Evolutionary conservation across 1,139 yeast genomes (phyloP).

Genomic region (Kodamaea sp.): DNA sequence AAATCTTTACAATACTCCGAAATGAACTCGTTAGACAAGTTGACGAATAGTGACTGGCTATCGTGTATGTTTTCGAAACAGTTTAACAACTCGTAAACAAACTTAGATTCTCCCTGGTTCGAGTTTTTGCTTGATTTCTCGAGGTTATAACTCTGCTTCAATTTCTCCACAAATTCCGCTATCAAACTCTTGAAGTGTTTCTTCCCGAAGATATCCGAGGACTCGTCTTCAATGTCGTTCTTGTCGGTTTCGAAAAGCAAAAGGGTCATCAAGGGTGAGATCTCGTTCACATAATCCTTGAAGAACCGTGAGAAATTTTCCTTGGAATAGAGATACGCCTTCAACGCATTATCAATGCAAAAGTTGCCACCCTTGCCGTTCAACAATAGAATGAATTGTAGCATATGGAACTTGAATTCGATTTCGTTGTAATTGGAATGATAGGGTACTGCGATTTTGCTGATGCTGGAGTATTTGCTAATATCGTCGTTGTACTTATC

Average conservation of each 20-base stretch:
- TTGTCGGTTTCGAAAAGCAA: slow-evolving; percentile 34
- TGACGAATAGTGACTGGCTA: slow-evolving; percentile 33
- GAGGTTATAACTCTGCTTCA: slow-evolving; percentile 26
- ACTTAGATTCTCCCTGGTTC: slow-evolving; percentile 28
- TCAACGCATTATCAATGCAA: slow-evolving; percentile 17
- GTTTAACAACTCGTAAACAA: slow-evolving; percentile 43
- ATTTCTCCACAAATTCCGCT: slow-evolving; percentile 24
- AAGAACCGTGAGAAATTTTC: slow-evolving; percentile 51
- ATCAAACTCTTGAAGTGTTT: slow-evolving; percentile 22
- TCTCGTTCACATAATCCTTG: slow-evolving; percentile 38
- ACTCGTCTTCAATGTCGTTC: slow-evolving; percentile 8
- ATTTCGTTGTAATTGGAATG: slow-evolving; percentile 21
- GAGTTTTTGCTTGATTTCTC: slow-evolving; percentile 19
- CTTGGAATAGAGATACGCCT: slow-evolving; percentile 59
- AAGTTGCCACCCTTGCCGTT: slow-evolving; percentile 20
- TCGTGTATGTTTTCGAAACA: slow-evolving; percentile 42
- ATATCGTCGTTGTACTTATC: slow-evolving; percentile 21
- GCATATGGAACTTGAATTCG: slow-evolving; percentile 65
- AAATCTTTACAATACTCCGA: slow-evolving; percentile 67
- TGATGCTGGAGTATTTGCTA: slow-evolving; percentile 3
- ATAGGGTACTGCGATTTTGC: slow-evolving; percentile 5
- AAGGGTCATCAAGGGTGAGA: slow-evolving; percentile 57
- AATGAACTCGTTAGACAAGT: slow-evolving; percentile 53
- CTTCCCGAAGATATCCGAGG: slow-evolving; percentile 13
- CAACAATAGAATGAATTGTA: slow-evolving; percentile 53